Conservation (phyloP, 345 rosid genomes). For the Durio zibethinus region DNA sequence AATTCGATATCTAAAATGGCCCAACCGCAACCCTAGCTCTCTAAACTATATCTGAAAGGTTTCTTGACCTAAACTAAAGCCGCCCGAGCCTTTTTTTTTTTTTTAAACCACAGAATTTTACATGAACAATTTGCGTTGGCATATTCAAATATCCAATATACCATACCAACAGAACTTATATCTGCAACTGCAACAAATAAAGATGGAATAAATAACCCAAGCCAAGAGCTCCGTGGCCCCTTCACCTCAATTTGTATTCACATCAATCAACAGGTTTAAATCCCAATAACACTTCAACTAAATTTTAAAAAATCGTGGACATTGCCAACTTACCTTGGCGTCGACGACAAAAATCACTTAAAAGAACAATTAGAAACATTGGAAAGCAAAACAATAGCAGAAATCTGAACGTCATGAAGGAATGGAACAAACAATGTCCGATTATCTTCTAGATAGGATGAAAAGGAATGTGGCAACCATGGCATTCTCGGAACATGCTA, state of each 20-base stretch:
- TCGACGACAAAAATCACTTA: neutral
- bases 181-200: neutral
- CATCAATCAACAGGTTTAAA: neutral
- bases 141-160: neutral
- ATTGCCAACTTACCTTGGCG: neutral
- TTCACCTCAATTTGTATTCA: neutral
- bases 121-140: neutral
- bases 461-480: constrained; percentile 2
- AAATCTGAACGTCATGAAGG: neutral
- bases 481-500: neutral
- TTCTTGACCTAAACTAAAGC: neutral
- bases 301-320: neutral
- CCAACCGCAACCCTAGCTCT: too few species aligned
- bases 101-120: neutral
- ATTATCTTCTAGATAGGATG: neutral
- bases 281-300: neutral
- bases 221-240: too few species aligned
- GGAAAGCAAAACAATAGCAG: neutral
- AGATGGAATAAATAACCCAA: neutral
- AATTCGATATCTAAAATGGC: too few species aligned
- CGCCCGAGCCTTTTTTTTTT: neutral
- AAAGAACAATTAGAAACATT: neutral
- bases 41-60: neutral
- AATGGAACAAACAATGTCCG: neutral
- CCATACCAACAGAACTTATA: neutral